phyloP scores from a whole-genome alignment of 495 filamentous ascomycete genomes.

The Hypoxylon fragiforme region DNA sequence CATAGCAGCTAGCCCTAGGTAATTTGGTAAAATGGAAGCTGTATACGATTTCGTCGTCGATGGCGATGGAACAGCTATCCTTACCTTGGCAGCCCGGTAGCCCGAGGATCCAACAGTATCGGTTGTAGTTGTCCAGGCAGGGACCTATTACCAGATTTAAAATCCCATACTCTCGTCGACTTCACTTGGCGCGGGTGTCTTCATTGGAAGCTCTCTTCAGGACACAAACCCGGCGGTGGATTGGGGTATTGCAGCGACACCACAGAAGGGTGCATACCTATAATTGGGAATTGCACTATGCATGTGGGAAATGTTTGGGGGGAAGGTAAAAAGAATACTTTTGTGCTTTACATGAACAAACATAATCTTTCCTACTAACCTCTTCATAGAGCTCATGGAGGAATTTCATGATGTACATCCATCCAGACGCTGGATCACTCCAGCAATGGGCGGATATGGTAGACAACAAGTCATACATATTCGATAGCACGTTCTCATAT shows the following conservation, averaged over 20 bases:
- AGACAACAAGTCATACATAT: constrained; percentile 58
- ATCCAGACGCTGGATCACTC: constrained; percentile 41
- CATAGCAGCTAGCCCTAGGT: no score
- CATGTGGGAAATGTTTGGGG: constrained; percentile 49
- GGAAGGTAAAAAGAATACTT: constrained; percentile 23
- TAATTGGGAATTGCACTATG: constrained; percentile 41
- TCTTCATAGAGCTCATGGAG: constrained; percentile 29
- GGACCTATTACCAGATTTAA: constrained; percentile 56
- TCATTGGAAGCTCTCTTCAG: constrained; percentile 4
- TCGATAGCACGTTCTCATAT: constrained; percentile 54
- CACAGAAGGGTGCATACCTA: constrained; percentile 22
- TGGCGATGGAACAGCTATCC: constrained; percentile 60
- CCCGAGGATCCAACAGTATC: constrained; percentile 22
- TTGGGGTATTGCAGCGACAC: constrained; percentile 50
- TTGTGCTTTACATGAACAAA: not conserved
- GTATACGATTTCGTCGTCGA: constrained; percentile 76
- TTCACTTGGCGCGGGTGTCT: constrained; percentile 29
- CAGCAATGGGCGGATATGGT: constrained; percentile 61
- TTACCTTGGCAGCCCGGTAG: constrained; percentile 53
- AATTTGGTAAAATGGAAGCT: not conserved
- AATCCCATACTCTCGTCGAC: constrained; percentile 46
- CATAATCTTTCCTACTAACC: not conserved
- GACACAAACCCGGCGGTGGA: constrained; percentile 45
- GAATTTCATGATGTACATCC: constrained; percentile 56
- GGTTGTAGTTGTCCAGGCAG: constrained; percentile 59